These are phyloP conservation scores for Eugenia klotzschiana DNA, from an alignment of 441 rosid genomes.

Conservation along the genomic window DNA sequence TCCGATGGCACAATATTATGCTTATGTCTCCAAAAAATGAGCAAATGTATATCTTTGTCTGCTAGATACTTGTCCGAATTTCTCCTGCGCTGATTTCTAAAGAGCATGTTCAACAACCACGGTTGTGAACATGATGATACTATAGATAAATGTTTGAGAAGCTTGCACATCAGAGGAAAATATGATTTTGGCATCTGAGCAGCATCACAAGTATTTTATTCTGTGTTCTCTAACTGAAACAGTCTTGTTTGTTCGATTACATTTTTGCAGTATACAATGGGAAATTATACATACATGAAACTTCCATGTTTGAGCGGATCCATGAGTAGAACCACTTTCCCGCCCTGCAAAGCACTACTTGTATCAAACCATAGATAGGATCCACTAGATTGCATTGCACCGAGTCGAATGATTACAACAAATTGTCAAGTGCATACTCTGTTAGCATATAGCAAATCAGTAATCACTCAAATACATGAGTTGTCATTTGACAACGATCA, in stretches of 20 bases:
- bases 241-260: background rate
- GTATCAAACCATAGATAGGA: background rate
- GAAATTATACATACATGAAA: background rate
- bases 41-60: background rate
- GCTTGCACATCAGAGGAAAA: constrained; percentile 2
- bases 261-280: background rate
- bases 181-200: constrained; percentile 5
- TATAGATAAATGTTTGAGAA: constrained; percentile 13
- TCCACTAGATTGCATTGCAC: background rate
- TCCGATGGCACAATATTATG: constrained; percentile 95
- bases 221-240: background rate
- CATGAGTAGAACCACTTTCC: background rate
- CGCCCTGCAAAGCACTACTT: background rate
- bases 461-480: background rate
- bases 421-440: background rate
- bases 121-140: constrained; percentile 14
- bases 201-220: background rate
- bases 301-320: background rate
- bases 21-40: constrained; percentile 80
- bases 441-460: background rate
- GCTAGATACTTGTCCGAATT: background rate
- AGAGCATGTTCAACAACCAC: background rate
- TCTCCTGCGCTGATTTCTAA: background rate
- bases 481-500: background rate
- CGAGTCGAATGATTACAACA: background rate